These are phyloP conservation scores for Beauveria pseudobassiana DNA, from an alignment of 2,329 filamentous ascomycete genomes.

Conservation along the genomic window DNA sequence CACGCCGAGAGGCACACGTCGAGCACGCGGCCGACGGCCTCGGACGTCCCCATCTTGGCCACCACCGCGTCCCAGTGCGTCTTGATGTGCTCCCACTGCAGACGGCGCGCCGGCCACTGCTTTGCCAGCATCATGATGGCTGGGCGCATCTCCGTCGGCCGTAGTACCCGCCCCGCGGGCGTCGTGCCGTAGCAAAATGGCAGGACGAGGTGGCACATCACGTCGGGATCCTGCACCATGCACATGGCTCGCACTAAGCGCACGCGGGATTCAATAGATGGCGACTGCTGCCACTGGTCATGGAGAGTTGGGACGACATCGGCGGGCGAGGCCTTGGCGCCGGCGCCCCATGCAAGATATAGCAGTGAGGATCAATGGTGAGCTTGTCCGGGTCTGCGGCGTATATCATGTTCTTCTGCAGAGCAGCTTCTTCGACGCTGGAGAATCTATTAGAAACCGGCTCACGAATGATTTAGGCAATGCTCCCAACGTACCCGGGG, in stretches of 20 bases:
- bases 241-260: not conserved
- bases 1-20: slow-evolving; percentile 72
- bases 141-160: slow-evolving; percentile 78
- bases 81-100: slow-evolving; percentile 82
- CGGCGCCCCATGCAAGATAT: not conserved
- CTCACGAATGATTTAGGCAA: no score
- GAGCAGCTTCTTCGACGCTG: not conserved
- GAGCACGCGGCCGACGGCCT: slow-evolving; percentile 83
- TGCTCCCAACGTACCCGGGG: slow-evolving; percentile 47
- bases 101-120: slow-evolving; percentile 62
- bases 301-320: not conserved
- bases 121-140: slow-evolving; percentile 64
- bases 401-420: not conserved
- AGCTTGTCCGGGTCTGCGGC: not conserved
- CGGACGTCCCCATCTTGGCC: slow-evolving; percentile 69
- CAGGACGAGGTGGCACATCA: slow-evolving; percentile 60
- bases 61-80: slow-evolving; percentile 70
- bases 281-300: not conserved
- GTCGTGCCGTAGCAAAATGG: slow-evolving; percentile 70
- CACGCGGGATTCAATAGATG: not conserved
- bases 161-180: slow-evolving; percentile 54
- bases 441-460: not conserved
- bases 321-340: not conserved
- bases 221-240: slow-evolving; percentile 29
- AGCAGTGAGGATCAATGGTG: not conserved